Conservation (phyloP, 2,329 filamentous ascomycete genomes). For the Fusarium protoensiforme region DNA sequence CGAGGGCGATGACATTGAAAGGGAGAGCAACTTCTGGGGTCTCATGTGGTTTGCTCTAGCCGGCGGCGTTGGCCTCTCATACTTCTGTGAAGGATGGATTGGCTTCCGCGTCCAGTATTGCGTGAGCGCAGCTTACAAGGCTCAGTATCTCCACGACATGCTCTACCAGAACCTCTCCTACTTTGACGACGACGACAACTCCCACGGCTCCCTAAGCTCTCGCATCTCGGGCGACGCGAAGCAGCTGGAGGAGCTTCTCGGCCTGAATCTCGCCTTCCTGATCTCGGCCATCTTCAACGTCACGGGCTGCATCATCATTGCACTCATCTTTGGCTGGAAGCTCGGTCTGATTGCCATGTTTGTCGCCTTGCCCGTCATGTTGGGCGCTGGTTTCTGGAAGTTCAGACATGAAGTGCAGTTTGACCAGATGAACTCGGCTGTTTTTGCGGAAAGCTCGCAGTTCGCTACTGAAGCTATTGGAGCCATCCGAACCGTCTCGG, state of each 20-base stretch:
- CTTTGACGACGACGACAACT: conserved; percentile 46
- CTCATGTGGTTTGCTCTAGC: conserved; percentile 48
- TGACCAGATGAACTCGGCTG: conserved; percentile 65
- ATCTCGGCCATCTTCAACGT: conserved; percentile 45
- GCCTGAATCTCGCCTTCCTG: conserved; percentile 45
- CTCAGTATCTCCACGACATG: conserved; percentile 45
- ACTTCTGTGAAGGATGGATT: conserved; percentile 40
- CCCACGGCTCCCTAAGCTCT: conserved; percentile 42
- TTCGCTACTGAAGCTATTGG: conserved; percentile 72
- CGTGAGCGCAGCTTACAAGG: conserved; percentile 39
- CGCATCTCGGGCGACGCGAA: conserved; percentile 45
- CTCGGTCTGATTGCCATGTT: conserved; percentile 51
- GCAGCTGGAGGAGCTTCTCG: conserved; percentile 47
- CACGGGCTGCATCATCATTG: conserved; percentile 44
- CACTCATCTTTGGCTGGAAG: conserved; percentile 51
- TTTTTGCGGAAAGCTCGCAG: conserved; percentile 70
- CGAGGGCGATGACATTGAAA: conserved; percentile 42
- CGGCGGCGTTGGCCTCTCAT: conserved; percentile 42
- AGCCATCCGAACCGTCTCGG: conserved; percentile 71
- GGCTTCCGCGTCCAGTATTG: conserved; percentile 16
- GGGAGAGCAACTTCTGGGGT: conserved; percentile 43
- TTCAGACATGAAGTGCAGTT: conserved; percentile 64
- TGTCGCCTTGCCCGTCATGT: conserved; percentile 48
- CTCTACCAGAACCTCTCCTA: conserved; percentile 43
- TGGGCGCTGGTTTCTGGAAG: conserved; percentile 49